phyloP scores from a whole-genome alignment of 371 early-diverging fungal species.

The Catenaria anguillulae region DNA sequence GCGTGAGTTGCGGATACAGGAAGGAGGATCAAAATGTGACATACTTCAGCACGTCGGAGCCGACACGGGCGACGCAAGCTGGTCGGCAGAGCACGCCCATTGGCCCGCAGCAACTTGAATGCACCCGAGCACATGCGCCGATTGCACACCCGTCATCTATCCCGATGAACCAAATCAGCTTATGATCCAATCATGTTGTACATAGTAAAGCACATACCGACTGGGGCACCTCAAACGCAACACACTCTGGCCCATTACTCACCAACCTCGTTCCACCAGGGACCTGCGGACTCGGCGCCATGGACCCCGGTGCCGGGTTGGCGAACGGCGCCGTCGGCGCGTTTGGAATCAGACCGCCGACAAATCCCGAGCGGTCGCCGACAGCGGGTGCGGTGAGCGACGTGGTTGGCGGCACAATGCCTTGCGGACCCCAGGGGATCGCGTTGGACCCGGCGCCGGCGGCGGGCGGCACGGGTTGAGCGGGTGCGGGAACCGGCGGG shows the following conservation, averaged over 20 bases:
- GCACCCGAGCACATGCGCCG: background rate
- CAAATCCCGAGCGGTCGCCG: too few species aligned
- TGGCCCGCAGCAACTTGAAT: background rate
- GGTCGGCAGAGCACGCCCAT: constrained; percentile 2
- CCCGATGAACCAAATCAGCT: too few species aligned
- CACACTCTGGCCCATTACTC: too few species aligned
- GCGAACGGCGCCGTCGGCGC: too few species aligned
- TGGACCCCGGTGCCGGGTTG: too few species aligned
- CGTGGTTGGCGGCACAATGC: background rate
- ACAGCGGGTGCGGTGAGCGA: background rate
- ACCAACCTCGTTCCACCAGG: too few species aligned
- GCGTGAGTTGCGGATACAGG: background rate
- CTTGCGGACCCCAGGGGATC: too few species aligned
- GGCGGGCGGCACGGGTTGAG: background rate
- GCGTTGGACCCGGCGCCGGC: background rate
- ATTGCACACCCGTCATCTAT: background rate
- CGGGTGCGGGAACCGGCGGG: background rate
- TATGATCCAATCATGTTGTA: too few species aligned
- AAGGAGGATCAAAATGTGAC: background rate
- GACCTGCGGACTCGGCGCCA: too few species aligned
- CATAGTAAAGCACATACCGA: too few species aligned
- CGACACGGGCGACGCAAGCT: background rate
- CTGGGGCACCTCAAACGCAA: too few species aligned
- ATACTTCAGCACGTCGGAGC: background rate
- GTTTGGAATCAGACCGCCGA: too few species aligned